These are phyloP conservation scores for Ceratopteris richardii DNA, from an alignment of 75 land plant species.

Conservation along the genomic window DNA sequence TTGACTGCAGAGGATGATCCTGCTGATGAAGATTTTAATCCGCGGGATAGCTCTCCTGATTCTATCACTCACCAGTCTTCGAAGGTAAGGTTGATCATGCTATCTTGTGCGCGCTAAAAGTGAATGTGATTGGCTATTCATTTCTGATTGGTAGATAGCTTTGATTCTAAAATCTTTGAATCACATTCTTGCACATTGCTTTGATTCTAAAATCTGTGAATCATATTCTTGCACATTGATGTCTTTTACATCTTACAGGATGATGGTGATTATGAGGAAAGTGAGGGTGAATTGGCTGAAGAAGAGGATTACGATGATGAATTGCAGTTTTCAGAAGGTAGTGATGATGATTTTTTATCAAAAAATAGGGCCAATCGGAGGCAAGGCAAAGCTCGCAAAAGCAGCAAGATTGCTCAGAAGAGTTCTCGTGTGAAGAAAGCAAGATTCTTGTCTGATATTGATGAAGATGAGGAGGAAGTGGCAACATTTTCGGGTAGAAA, in stretches of 20 bases:
- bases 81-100: slow-evolving; percentile 1
- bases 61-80: background rate
- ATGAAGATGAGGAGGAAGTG: slow-evolving; percentile 30
- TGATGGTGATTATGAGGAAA: slow-evolving; percentile 19
- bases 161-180: too few relatives aligned
- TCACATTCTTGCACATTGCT: too few relatives aligned
- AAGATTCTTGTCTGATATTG: slow-evolving; percentile 20
- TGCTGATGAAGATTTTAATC: slow-evolving; percentile 7
- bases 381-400: slow-evolving; percentile 3
- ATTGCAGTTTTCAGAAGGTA: slow-evolving; percentile 58
- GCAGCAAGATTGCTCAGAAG: slow-evolving; percentile 19
- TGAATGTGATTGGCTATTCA: too few relatives aligned
- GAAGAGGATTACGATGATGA: slow-evolving; percentile 56
- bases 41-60: background rate
- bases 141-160: too few relatives aligned
- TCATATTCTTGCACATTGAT: too few relatives aligned
- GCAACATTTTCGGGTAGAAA: slow-evolving; percentile 50
- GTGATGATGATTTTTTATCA: slow-evolving; percentile 22
- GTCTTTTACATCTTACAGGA: background rate
- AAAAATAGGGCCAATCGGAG: background rate
- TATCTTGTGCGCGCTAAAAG: too few relatives aligned
- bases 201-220: too few relatives aligned
- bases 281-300: slow-evolving; percentile 53
- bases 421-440: slow-evolving; percentile 37
- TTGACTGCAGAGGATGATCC: slow-evolving; percentile 6